Conservation (phyloP, 768 basidiomycete genomes). For the Lenzites betulinus region DNA sequence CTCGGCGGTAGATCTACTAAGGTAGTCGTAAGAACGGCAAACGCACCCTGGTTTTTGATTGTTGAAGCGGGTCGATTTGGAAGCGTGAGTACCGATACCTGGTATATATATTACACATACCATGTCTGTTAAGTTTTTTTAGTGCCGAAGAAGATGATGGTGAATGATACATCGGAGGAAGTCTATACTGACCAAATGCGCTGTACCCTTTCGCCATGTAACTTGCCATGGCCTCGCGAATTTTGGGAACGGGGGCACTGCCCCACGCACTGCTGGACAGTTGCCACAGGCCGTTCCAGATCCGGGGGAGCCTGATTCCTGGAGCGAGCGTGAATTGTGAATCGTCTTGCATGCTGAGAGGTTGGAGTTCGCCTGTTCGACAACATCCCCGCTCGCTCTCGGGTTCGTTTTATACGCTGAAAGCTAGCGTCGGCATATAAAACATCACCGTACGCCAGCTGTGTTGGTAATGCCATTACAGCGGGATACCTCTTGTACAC, state of each 20-base stretch:
- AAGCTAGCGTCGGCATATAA: conserved; percentile 15
- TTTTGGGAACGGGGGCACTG: conserved; percentile 59
- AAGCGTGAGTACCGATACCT: background rate
- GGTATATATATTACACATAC: conserved; percentile 37
- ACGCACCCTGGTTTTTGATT: conserved; percentile 19
- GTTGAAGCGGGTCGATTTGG: background rate
- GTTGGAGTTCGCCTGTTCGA: conserved; percentile 47
- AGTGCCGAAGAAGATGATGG: conserved; percentile 4
- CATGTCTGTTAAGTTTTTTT: conserved; percentile 46
- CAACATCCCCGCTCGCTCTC: background rate
- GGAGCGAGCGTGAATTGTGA: conserved; percentile 13
- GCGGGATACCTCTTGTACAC: conserved; percentile 16
- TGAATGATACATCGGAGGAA: background rate
- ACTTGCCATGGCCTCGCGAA: conserved; percentile 64
- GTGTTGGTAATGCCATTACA: background rate
- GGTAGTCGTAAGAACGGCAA: background rate
- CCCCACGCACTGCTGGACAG: conserved; percentile 84
- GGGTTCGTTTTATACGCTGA: conserved; percentile 11
- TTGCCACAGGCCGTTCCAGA: conserved; percentile 84
- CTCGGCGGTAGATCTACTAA: background rate
- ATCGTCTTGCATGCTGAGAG: conserved; percentile 43
- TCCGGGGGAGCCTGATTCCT: conserved; percentile 56
- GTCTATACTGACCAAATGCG: conserved; percentile 52
- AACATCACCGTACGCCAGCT: conserved; percentile 1
- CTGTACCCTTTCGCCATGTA: conserved; percentile 61